Conservation (phyloP, 1,139 yeast genomes). For the Taiozyma sp. region DNA sequence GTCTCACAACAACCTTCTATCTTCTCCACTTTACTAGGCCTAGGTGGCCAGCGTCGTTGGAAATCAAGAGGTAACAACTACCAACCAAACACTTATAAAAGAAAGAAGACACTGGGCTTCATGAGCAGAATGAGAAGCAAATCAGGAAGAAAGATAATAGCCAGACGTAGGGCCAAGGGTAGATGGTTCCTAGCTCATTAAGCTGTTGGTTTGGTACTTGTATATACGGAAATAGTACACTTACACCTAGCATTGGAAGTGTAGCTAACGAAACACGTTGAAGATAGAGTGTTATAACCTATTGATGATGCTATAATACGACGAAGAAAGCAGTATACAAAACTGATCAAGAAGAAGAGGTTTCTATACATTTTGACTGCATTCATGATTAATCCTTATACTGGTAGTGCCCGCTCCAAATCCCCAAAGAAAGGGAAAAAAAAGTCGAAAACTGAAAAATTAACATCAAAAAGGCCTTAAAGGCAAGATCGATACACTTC, state of each 20-base stretch:
- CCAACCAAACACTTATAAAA: constrained; percentile 86
- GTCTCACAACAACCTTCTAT: constrained; percentile 7
- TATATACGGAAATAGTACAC: background rate
- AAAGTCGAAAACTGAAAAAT: background rate
- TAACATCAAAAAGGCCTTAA: background rate
- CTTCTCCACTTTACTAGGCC: constrained; percentile 19
- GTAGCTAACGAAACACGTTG: background rate
- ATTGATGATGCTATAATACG: background rate
- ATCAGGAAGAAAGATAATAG: constrained; percentile 74
- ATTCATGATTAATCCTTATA: background rate
- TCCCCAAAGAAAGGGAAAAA: background rate
- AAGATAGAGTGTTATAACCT: background rate
- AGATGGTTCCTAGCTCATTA: constrained; percentile 91
- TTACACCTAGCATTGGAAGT: background rate
- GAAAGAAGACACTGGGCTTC: constrained; percentile 90
- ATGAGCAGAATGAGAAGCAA: constrained; percentile 80
- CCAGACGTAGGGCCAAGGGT: constrained; percentile 81
- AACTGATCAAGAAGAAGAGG: too few relatives aligned
- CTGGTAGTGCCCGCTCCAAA: background rate
- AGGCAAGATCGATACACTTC: background rate
- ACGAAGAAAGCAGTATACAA: too few relatives aligned
- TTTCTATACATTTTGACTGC: too few relatives aligned
- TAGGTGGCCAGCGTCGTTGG: constrained; percentile 60
- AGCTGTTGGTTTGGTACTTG: constrained; percentile 4
- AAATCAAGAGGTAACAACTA: constrained; percentile 90